phyloP scores from a whole-genome alignment of 805 yeast genomes.

The Barnettozyma siamensis region DNA sequence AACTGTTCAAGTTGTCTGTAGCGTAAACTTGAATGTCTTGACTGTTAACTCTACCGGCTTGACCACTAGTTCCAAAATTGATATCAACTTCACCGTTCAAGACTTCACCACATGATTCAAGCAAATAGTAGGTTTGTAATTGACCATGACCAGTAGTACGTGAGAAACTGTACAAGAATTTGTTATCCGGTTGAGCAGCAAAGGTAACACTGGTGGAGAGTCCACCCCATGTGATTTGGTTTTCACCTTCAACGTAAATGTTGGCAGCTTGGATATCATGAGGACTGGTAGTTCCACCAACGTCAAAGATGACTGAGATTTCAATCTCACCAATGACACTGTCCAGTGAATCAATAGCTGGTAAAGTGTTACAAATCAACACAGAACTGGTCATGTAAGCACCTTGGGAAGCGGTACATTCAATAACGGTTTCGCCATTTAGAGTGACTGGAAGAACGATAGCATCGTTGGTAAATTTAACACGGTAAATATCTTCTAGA shows the following conservation, averaged over 20 bases:
- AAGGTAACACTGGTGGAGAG: constrained; percentile 26
- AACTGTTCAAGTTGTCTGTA: constrained; percentile 29
- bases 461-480: constrained; percentile 26
- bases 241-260: constrained; percentile 25
- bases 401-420: constrained; percentile 31
- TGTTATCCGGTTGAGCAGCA: constrained; percentile 15
- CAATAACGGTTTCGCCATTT: constrained; percentile 25
- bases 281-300: constrained; percentile 29
- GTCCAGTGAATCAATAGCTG: constrained; percentile 15
- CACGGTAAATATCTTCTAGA: constrained; percentile 30
- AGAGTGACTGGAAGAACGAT: constrained; percentile 16
- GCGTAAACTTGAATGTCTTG: constrained; percentile 15
- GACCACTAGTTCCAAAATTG: constrained; percentile 13
- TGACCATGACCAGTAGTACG: constrained; percentile 29
- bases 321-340: constrained; percentile 26
- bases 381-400: constrained; percentile 26
- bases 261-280: constrained; percentile 30
- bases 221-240: constrained; percentile 23
- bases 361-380: constrained; percentile 26
- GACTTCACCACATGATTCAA: constrained; percentile 27
- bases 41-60: constrained; percentile 21
- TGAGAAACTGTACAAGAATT: constrained; percentile 20
- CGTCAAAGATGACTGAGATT: constrained; percentile 27
- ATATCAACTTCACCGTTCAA: constrained; percentile 24
- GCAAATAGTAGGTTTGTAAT: constrained; percentile 29